Percentiles rank a stretch among this genome's conserved stretches.
Evolutionary conservation across 345 rosid genomes (phyloP).

Genomic region (Eucalyptus curtisii): DNA sequence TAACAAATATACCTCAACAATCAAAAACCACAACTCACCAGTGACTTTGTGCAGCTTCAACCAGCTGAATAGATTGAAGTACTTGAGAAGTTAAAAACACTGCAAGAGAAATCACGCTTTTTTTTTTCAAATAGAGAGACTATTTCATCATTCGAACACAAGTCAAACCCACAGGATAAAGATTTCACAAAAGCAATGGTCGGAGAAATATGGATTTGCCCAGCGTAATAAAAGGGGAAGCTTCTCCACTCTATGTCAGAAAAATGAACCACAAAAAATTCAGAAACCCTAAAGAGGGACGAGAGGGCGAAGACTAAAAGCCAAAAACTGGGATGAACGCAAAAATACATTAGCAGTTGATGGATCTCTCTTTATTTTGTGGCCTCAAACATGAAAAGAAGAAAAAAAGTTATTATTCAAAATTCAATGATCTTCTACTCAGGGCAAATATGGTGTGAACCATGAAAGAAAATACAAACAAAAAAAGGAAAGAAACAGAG

Average conservation of each 20-base stretch:
- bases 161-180: no score
- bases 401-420: neutral
- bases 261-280: no score
- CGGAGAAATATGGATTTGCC: neutral
- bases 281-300: neutral
- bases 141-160: no score
- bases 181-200: neutral
- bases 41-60: neutral
- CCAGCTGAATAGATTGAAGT: no score
- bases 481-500: neutral
- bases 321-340: neutral
- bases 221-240: neutral
- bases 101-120: no score
- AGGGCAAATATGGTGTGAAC: neutral
- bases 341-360: neutral
- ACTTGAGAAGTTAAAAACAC: no score
- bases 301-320: no score
- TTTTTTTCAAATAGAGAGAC: no score
- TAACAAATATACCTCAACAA: no score
- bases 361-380: neutral
- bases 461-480: neutral
- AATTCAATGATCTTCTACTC: neutral
- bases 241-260: neutral
- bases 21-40: no score
- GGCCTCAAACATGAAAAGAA: neutral